A percentile compares a stretch with the other conserved stretches of the same genome.
These are phyloP conservation scores for Davidsoniella eucalypti DNA, from an alignment of 2,329 filamentous ascomycete genomes.

Conservation along the genomic window DNA sequence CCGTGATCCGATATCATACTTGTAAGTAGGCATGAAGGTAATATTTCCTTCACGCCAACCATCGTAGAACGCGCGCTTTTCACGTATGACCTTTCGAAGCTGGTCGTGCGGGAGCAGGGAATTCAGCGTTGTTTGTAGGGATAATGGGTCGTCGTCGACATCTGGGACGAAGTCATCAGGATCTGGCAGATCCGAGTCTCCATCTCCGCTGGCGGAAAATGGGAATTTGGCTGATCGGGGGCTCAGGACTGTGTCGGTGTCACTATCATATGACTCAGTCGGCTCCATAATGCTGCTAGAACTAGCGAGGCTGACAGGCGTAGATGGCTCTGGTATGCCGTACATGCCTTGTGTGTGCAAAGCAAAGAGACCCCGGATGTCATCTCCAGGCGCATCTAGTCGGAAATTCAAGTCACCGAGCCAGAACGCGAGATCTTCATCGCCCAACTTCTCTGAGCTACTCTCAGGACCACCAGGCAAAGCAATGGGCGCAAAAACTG, in stretches of 20 bases:
- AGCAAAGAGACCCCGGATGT: conserved; percentile 70
- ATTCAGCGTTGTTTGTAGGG: conserved; percentile 72
- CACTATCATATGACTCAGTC: conserved; percentile 11
- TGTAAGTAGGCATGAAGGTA: conserved; percentile 84
- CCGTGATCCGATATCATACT: conserved; percentile 90
- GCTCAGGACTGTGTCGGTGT: conserved; percentile 14
- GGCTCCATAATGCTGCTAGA: conserved; percentile 14
- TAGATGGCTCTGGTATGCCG: conserved; percentile 25
- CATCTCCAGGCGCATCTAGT: conserved; percentile 72
- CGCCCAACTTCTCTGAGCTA: conserved; percentile 56
- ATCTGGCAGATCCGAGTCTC: conserved; percentile 29
- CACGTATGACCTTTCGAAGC: conserved; percentile 54
- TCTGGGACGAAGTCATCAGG: conserved; percentile 52
- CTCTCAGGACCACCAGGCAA: conserved; percentile 48
- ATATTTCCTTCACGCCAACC: conserved; percentile 86
- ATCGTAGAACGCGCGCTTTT: conserved; percentile 70
- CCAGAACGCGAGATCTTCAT: conserved; percentile 92
- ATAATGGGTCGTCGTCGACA: conserved; percentile 61
- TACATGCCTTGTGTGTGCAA: conserved; percentile 72
- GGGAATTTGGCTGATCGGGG: conserved; percentile 8
- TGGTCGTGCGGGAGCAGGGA: conserved; percentile 86
- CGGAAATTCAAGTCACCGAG: conserved; percentile 93
- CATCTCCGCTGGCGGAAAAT: conserved; percentile 5
- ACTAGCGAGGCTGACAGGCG: conserved; percentile 20
- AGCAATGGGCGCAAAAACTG: conserved; percentile 59